Base-by-base conservation (phyloP, 2,329 filamentous ascomycete genomes). In the Juglanconis juglandina region DNA sequence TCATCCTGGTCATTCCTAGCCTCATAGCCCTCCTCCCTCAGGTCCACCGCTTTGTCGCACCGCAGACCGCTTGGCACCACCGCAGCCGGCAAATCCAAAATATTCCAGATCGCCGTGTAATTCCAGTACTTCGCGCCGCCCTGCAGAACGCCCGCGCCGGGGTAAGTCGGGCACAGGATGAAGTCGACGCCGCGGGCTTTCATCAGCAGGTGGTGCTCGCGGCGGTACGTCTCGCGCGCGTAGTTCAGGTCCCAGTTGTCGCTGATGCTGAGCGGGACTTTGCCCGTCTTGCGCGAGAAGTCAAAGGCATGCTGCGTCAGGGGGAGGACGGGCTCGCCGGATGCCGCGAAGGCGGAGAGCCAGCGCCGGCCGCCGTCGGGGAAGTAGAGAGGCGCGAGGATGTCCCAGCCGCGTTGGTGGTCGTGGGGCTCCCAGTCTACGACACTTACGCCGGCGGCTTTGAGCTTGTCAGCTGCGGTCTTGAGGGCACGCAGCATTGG, bases 51-150 rank as follows among this genome's bases (percentile, higher is more conserved):
- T 8, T 44, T 52, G n/a, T 63, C 58, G 30, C 58, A 57, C 4
- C 11, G 34, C n/a, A 63, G 7, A 9, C 61, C 61, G 14, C 64
- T 67, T 37, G 66, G 67, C 11, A 68, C 47, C 8, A 67, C 58
- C 14, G 49, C 54, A 41, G 60, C 54, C 14, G 67, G 66, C 30
- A 64, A 49, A 35, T 68, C 66, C 5, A 68, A 46, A 9, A 67
- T 61, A 39, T 67, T 67, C 60, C 64, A 68, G 56, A 68, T 65
- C 11, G 63, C 60, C 3, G 66, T 68, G 33, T 68, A 68, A 3
- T 57, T 58, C 50, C 63, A 60, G 33, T 65, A 66, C n/a, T 62
- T 52, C 3, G 59, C 47, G n/a, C 62, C 60, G 5, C 61, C 61
- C 41, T 56, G 58, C 42, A 63, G 41, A 14, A 58, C 61, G 1